Evolutionary conservation across 805 yeast genomes (phyloP).

Genomic region (Ascoidea asiatica): DNA sequence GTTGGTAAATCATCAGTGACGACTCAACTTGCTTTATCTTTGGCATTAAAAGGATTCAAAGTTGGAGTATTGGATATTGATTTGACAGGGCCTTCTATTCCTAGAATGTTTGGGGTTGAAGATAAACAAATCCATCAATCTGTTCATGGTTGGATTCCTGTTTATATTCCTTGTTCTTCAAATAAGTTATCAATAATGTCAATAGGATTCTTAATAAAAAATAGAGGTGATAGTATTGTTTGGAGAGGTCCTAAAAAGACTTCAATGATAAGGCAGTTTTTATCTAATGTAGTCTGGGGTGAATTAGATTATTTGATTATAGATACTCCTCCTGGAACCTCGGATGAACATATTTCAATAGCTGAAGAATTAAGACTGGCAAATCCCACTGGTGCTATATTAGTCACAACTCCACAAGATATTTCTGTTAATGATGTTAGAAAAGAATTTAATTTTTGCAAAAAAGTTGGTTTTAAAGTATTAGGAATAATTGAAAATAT

Average conservation of each 20-base stretch:
- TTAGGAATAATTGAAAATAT: slow-evolving; percentile 89
- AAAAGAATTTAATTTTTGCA: slow-evolving; percentile 87
- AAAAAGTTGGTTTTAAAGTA: slow-evolving; percentile 65
- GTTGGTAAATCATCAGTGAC: slow-evolving; percentile 96
- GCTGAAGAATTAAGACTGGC: slow-evolving; percentile 75
- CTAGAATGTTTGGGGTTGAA: slow-evolving; percentile 93
- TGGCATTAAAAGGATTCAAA: slow-evolving; percentile 50
- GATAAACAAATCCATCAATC: slow-evolving; percentile 67
- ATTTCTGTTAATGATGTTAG: slow-evolving; percentile 90
- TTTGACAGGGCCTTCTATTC: slow-evolving; percentile 91
- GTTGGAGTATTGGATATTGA: slow-evolving; percentile 97
- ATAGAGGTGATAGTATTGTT: slow-evolving; percentile 82
- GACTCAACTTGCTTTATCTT: slow-evolving; percentile 79
- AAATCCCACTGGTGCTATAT: slow-evolving; percentile 79
- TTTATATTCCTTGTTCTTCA: slow-evolving; percentile 25
- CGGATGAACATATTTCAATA: slow-evolving; percentile 94
- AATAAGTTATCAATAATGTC: slow-evolving; percentile 62
- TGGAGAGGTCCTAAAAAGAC: slow-evolving; percentile 99
- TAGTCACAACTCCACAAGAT: slow-evolving; percentile 93
- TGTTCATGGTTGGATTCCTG: slow-evolving; percentile 87
- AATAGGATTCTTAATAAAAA: slow-evolving; percentile 72
- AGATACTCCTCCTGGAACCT: slow-evolving; percentile 98
- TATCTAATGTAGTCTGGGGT: slow-evolving; percentile 89
- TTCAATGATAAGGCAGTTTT: slow-evolving; percentile 91
- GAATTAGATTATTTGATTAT: slow-evolving; percentile 63